phyloP scores from a whole-genome alignment of 2,329 filamentous ascomycete genomes.

The Fusarium domesticum region DNA sequence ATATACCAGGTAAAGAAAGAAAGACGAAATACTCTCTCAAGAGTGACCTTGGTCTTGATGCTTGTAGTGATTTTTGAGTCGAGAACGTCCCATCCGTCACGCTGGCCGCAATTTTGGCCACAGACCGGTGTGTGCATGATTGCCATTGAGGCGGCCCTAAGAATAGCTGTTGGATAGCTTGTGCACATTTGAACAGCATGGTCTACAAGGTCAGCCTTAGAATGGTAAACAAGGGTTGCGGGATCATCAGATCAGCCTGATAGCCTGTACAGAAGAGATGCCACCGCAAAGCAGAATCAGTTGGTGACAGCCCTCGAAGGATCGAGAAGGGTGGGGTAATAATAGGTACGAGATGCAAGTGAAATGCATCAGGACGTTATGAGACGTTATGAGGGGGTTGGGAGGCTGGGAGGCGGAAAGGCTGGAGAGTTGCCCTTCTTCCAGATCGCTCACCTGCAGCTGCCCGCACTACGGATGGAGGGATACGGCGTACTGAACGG shows the following conservation, averaged over 20 bases:
- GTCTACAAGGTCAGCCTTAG: conserved; percentile 13
- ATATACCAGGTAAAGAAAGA: too few species aligned
- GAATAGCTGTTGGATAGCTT: too few species aligned
- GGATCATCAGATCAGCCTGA: conserved; percentile 11
- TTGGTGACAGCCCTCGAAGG: conserved; percentile 8
- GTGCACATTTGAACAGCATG: conserved; percentile 7
- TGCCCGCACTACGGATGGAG: conserved; percentile 6
- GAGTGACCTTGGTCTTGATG: too few species aligned
- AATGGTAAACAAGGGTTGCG: conserved; percentile 12
- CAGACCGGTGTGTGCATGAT: too few species aligned
- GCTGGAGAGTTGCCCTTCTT: conserved; percentile 3
- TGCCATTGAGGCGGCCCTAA: too few species aligned
- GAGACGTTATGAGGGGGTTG: conserved; percentile 10
- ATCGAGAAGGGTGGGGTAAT: conserved; percentile 14
- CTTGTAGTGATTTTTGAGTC: too few species aligned
- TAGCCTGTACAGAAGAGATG: conserved; percentile 6
- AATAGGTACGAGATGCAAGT: conserved; percentile 25
- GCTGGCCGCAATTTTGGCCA: conserved; percentile 26
- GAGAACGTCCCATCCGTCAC: conserved; percentile 15
- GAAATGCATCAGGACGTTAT: conserved; percentile 12
- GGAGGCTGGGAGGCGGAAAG: too few species aligned
- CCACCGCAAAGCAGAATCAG: conserved; percentile 3
- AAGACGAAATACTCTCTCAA: too few species aligned
- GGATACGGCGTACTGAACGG: conserved; percentile 5
- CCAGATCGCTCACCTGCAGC: conserved; percentile 15